Percentiles rank a stretch among this genome's conserved stretches.
Evolutionary conservation across 768 basidiomycete species (phyloP).

Genomic region (Pleurotus ostreatus): DNA sequence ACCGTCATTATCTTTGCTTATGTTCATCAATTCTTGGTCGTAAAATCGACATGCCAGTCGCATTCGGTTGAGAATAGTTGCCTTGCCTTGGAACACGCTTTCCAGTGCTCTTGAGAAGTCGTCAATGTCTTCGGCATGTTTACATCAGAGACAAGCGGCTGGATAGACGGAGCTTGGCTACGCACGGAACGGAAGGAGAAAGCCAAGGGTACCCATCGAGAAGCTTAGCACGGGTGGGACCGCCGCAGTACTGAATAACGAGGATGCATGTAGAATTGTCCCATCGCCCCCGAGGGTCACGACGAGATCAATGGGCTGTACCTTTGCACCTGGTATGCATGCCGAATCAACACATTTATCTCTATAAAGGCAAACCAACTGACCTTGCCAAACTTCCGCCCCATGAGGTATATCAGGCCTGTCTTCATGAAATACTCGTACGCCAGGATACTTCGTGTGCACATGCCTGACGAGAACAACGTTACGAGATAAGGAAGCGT

Average conservation of each 20-base stretch:
- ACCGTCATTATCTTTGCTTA: constrained; percentile 60
- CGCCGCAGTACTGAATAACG: constrained; percentile 83
- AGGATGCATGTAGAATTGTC: constrained; percentile 90
- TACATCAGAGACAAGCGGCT: neutral
- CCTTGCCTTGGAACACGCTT: constrained; percentile 74
- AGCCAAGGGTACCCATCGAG: constrained; percentile 91
- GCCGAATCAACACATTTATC: constrained; percentile 3
- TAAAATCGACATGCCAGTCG: constrained; percentile 80
- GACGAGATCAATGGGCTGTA: constrained; percentile 76
- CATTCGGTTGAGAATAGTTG: constrained; percentile 86
- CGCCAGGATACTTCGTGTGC: constrained; percentile 51
- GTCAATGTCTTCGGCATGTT: constrained; percentile 66
- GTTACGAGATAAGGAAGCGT: neutral
- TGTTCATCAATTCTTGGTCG: constrained; percentile 52
- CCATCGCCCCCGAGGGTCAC: constrained; percentile 94
- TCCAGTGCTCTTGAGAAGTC: constrained; percentile 78
- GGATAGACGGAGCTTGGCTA: constrained; percentile 9
- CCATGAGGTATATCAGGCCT: constrained; percentile 61
- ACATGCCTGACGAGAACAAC: constrained; percentile 42
- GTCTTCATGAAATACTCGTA: constrained; percentile 65
- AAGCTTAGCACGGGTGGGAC: constrained; percentile 92
- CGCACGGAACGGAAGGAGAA: constrained; percentile 91
- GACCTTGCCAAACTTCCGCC: constrained; percentile 66
- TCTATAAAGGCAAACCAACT: constrained; percentile 12
- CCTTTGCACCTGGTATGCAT: constrained; percentile 32